phyloP scores from a whole-genome alignment of 108 stramenopile genomes.

The Thalassiosira profunda region DNA sequence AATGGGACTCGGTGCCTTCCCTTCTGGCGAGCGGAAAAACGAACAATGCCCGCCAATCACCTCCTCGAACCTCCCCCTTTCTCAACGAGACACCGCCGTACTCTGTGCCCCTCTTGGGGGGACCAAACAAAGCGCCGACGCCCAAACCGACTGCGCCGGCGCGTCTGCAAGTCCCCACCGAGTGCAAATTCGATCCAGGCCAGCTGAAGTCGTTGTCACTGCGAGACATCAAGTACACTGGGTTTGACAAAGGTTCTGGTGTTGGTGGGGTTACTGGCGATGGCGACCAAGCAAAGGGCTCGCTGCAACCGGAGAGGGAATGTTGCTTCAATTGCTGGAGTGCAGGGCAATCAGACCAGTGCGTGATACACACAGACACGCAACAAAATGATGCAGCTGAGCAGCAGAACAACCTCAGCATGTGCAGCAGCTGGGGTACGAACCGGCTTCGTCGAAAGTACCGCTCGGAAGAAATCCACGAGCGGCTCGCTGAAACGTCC shows the following conservation, averaged over 20 bases:
- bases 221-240: constrained; percentile 47
- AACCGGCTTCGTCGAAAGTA: constrained; percentile 66
- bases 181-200: not conserved
- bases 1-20: constrained; percentile 71
- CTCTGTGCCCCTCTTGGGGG: too few species aligned
- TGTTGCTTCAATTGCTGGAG: constrained; percentile 86
- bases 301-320: constrained; percentile 21
- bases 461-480: constrained; percentile 79
- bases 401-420: constrained; percentile 28
- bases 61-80: too few species aligned
- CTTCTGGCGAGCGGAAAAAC: constrained; percentile 45
- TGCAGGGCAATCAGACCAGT: constrained; percentile 56
- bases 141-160: not conserved
- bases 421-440: constrained; percentile 80
- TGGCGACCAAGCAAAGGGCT: constrained; percentile 4
- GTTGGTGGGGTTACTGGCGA: too few species aligned
- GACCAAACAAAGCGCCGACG: constrained; percentile 4
- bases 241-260: constrained; percentile 49
- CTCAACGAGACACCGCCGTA: too few species aligned
- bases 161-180: not conserved
- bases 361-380: constrained; percentile 41
- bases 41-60: too few species aligned
- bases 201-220: constrained; percentile 39
- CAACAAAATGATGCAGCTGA: not conserved
- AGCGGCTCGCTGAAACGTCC: constrained; percentile 51